Percentiles rank a stretch among this genome's conserved stretches.
Evolutionary conservation across 225 moss, liverwort and hornwort species (phyloP).

Genomic region (Polytrichum commune): DNA sequence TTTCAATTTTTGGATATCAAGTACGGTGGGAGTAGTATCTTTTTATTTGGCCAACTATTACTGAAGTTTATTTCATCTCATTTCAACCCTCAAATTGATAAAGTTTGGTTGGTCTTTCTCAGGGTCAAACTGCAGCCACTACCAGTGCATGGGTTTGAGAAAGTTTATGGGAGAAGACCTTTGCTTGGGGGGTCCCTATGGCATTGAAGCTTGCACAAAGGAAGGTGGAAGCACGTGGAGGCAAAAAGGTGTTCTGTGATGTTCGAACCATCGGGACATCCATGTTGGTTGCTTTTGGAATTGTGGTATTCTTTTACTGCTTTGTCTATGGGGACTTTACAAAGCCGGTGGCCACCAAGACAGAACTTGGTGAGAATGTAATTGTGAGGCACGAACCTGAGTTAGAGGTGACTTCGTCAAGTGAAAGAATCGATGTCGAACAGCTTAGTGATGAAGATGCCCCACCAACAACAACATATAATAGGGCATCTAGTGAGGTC

Average conservation of each 20-base stretch:
- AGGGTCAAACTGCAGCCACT: no score
- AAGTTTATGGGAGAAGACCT: no score
- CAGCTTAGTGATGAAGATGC: not conserved
- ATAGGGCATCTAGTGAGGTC: not conserved
- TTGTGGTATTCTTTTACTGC: constrained; percentile 19
- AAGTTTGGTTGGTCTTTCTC: no score
- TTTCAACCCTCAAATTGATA: no score
- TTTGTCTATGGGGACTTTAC: constrained; percentile 22
- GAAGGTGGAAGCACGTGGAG: constrained; percentile 15
- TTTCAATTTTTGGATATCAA: no score
- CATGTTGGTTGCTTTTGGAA: constrained; percentile 21
- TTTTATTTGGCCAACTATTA: no score
- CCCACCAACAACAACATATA: no score
- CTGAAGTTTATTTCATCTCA: no score
- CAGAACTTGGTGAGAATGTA: not conserved
- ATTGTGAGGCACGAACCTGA: constrained; percentile 9
- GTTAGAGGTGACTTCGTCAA: not conserved
- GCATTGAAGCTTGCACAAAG: constrained; percentile 10
- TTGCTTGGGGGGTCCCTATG: constrained; percentile 14
- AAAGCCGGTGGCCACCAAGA: constrained; percentile 10
- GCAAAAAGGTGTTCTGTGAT: constrained; percentile 7
- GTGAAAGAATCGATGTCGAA: not conserved
- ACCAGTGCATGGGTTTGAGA: no score
- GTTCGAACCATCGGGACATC: constrained; percentile 10
- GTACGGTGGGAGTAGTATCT: no score